These are phyloP conservation scores for Asterochloris erici DNA, from an alignment of 139 green algal genomes.

Conservation along the genomic window DNA sequence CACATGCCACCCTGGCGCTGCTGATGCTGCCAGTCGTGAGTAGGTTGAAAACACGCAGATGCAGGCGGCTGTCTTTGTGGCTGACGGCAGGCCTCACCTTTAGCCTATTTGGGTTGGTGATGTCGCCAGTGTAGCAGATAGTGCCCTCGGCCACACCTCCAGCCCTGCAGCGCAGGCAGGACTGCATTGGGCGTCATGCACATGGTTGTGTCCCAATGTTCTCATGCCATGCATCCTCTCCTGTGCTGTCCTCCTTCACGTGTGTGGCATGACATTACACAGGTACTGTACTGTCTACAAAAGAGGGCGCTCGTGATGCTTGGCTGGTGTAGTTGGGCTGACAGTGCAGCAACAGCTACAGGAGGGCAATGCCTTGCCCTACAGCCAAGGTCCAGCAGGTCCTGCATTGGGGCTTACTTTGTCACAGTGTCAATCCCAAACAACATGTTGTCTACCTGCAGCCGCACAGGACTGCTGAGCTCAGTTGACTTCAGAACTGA, in stretches of 20 bases:
- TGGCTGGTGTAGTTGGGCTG: too few species aligned
- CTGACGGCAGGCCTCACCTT: conserved; percentile 32
- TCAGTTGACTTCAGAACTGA: neutral
- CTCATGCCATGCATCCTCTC: too few species aligned
- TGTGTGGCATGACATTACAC: too few species aligned
- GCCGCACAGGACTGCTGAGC: neutral
- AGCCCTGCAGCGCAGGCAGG: neutral
- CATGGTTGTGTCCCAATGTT: neutral
- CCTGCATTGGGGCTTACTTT: neutral
- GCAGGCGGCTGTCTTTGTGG: too few species aligned
- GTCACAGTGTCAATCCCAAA: conserved; percentile 80
- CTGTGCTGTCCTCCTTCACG: too few species aligned
- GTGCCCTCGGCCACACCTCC: conserved; percentile 55
- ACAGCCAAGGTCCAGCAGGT: neutral
- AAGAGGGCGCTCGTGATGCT: too few species aligned
- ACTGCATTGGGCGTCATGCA: neutral
- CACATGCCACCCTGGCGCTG: too few species aligned
- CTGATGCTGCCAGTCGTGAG: too few species aligned
- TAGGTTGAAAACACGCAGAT: too few species aligned
- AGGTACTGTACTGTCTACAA: too few species aligned
- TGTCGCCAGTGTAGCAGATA: conserved; percentile 92
- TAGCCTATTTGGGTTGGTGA: conserved; percentile 52
- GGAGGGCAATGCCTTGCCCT: neutral
- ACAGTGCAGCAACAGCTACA: too few species aligned
- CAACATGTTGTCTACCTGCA: conserved; percentile 56